A percentile compares a stretch with the other conserved stretches of the same genome.
phyloP scores from a whole-genome alignment of 139 green algal genomes.

The Tetraselmis striata region DNA sequence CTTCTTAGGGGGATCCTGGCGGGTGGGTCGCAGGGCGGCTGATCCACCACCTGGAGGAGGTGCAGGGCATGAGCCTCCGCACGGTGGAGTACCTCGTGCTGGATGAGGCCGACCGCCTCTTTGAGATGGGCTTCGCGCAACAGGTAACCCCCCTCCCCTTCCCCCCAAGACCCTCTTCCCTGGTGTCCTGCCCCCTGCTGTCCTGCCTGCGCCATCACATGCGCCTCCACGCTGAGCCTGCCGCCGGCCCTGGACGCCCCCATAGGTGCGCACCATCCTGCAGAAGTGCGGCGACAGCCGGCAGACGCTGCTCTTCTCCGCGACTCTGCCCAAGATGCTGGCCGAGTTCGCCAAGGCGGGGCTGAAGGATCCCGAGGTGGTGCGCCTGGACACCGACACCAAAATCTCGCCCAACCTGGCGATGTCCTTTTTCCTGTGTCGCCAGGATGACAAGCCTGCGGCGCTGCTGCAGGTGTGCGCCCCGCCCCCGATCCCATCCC shows the following conservation, averaged over 20 bases:
- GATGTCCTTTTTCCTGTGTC: slow-evolving; percentile 65
- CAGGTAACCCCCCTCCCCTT: no score
- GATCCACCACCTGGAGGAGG: slow-evolving; percentile 85
- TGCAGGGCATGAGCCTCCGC: slow-evolving; percentile 63
- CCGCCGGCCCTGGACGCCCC: background rate
- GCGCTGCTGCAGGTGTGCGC: slow-evolving; percentile 82
- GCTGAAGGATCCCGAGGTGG: slow-evolving; percentile 76
- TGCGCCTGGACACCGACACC: slow-evolving; percentile 89
- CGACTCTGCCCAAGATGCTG: slow-evolving; percentile 83
- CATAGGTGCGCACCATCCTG: slow-evolving; percentile 73
- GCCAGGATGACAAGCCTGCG: slow-evolving; percentile 82
- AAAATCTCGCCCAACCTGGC: slow-evolving; percentile 79
- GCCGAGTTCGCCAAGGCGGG: slow-evolving; percentile 90
- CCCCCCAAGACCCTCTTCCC: no score
- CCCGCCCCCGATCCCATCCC: background rate
- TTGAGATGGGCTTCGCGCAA: slow-evolving; percentile 95
- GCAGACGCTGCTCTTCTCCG: slow-evolving; percentile 93
- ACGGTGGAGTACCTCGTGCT: slow-evolving; percentile 77
- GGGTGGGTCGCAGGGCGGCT: slow-evolving; percentile 56
- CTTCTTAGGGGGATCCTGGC: no score
- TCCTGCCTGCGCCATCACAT: no score
- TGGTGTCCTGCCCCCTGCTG: no score
- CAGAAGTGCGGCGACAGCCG: slow-evolving; percentile 46
- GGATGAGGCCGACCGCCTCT: slow-evolving; percentile 94
- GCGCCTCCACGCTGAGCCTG: background rate